Evolutionary conservation across 1,284 basidiomycete species (phyloP).

Genomic region (Leccinum variabile): DNA sequence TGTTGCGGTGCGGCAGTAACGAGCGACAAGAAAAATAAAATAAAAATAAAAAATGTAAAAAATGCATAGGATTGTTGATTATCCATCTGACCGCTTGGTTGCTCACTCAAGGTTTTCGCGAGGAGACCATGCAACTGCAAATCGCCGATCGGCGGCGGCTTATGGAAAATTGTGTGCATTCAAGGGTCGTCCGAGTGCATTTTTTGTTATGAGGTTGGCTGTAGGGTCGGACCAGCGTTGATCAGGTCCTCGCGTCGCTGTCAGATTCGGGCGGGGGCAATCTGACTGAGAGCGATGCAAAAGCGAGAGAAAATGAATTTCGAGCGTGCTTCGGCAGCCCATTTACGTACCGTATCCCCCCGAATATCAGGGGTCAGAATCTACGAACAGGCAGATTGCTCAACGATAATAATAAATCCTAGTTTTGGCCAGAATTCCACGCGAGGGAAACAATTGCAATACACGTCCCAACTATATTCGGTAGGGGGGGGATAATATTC

Average conservation of each 20-base stretch:
- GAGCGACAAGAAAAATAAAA: background rate
- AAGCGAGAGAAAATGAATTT: background rate
- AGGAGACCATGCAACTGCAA: constrained; percentile 30
- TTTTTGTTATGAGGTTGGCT: background rate
- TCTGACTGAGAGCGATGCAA: constrained; percentile 6
- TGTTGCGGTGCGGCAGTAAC: constrained; percentile 4
- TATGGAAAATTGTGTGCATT: constrained; percentile 7
- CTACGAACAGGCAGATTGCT: constrained; percentile 50
- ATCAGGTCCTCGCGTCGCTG: constrained; percentile 18
- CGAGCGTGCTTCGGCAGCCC: background rate
- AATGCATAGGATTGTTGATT: constrained; percentile 1
- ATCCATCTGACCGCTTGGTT: constrained; percentile 4
- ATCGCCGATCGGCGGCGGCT: constrained; percentile 31
- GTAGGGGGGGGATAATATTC: constrained; percentile 53
- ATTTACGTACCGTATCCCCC: constrained; percentile 37
- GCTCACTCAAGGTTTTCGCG: constrained; percentile 17
- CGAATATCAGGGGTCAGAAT: constrained; percentile 53
- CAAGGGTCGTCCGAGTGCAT: background rate
- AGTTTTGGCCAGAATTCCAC: constrained; percentile 52
- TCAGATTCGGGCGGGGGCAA: constrained; percentile 16
- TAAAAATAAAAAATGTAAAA: background rate
- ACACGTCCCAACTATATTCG: constrained; percentile 64
- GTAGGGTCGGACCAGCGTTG: constrained; percentile 14
- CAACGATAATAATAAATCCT: constrained; percentile 61
- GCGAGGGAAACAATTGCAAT: constrained; percentile 55